Evolutionary conservation across 345 rosid species (phyloP).

Genomic region (Barbarea vulgaris): DNA sequence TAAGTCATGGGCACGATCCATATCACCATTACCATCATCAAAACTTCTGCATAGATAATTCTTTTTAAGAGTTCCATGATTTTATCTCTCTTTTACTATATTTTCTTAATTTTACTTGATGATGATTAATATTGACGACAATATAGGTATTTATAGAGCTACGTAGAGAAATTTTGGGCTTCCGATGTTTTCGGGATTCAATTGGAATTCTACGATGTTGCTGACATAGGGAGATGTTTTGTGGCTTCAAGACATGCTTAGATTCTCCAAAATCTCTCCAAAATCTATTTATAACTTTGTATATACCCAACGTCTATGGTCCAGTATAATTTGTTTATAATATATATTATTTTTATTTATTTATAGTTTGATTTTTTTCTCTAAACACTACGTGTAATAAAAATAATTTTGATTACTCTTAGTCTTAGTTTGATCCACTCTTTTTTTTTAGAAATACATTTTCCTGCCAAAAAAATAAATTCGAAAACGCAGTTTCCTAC

Average conservation of each 20-base stretch:
- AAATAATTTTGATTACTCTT: not conserved
- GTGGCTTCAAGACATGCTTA: constrained; percentile 58
- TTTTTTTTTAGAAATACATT: no score
- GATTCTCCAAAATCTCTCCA: not conserved
- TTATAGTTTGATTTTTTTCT: not conserved
- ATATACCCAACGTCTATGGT: not conserved
- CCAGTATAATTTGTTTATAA: not conserved
- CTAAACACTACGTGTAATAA: not conserved
- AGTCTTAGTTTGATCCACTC: not conserved
- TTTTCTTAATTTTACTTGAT: not conserved
- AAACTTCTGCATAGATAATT: not conserved
- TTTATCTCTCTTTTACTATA: not conserved
- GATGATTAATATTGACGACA: not conserved
- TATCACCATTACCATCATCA: constrained; percentile 11
- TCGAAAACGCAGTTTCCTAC: no score
- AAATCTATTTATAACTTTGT: not conserved
- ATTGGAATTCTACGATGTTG: constrained; percentile 69
- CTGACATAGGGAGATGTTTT: constrained; percentile 65
- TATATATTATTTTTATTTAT: not conserved
- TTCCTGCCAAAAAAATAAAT: no score
- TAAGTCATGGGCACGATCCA: constrained; percentile 22
- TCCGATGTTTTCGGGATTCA: constrained; percentile 65
- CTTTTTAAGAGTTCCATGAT: constrained; percentile 3
- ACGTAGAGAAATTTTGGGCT: not conserved
- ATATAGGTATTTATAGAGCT: not conserved